Evolutionary conservation across 768 basidiomycete genomes (phyloP).

Genomic region (Mrakia frigida): DNA sequence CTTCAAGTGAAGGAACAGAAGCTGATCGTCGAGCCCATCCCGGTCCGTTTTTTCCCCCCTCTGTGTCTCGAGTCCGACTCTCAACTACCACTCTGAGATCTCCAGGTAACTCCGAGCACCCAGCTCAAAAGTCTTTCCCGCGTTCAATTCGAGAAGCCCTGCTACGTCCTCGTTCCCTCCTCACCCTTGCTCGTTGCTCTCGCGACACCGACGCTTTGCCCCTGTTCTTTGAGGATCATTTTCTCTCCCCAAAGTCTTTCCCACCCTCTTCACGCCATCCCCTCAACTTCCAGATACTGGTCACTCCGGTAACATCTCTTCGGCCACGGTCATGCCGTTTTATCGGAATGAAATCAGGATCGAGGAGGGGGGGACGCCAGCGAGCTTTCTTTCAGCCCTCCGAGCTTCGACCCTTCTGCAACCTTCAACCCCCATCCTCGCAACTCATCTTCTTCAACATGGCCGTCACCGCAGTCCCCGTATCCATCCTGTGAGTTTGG

Average conservation of each 20-base stretch:
- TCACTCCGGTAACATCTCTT: neutral
- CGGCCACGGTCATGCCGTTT: neutral
- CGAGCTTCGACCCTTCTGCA: neutral
- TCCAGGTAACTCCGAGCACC: too few relatives aligned
- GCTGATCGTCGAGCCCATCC: too few relatives aligned
- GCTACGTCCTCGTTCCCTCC: too few relatives aligned
- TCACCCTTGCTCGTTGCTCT: neutral
- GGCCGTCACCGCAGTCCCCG: constrained; percentile 2
- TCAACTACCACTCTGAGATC: too few relatives aligned
- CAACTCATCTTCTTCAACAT: neutral
- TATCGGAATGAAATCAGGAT: neutral
- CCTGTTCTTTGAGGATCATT: too few relatives aligned
- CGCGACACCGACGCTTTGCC: too few relatives aligned
- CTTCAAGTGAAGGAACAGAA: too few relatives aligned
- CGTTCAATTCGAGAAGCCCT: too few relatives aligned
- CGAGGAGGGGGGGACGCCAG: neutral
- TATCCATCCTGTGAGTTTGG: neutral
- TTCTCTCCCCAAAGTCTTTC: neutral
- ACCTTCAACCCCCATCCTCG: neutral
- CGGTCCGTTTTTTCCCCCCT: too few relatives aligned
- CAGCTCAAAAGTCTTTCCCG: too few relatives aligned
- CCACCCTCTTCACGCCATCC: neutral
- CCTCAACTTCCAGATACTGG: neutral
- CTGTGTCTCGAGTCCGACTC: too few relatives aligned
- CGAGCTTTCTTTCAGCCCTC: neutral